phyloP scores from a whole-genome alignment of 2,329 filamentous ascomycete genomes.

The Cladosporium sp. region DNA sequence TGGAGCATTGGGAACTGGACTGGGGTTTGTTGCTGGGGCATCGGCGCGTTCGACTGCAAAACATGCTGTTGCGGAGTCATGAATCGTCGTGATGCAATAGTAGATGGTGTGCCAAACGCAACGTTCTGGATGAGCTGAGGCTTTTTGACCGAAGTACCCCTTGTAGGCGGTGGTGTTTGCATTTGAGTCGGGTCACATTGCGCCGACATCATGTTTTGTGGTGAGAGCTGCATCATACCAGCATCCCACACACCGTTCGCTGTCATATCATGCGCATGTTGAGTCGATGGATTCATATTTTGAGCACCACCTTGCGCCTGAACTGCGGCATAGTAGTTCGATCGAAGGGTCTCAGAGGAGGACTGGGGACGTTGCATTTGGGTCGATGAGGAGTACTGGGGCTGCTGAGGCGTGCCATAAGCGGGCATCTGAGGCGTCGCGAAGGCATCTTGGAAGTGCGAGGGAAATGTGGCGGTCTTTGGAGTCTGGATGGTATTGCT shows the following conservation, averaged over 20 bases:
- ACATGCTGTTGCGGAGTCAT: conserved; percentile 24
- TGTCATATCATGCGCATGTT: conserved; percentile 1
- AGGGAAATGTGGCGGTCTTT: conserved; percentile 35
- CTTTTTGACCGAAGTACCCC: conserved; percentile 48
- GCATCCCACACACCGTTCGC: not conserved
- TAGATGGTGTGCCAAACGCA: conserved; percentile 37
- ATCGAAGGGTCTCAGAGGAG: conserved; percentile 23
- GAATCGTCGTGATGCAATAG: conserved; percentile 27
- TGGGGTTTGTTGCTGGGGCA: conserved; percentile 29
- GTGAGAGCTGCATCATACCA: conserved; percentile 5
- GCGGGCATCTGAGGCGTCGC: conserved; percentile 41
- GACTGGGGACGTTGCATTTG: conserved; percentile 21
- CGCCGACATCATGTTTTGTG: conserved; percentile 11
- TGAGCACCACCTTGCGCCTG: conserved; percentile 16
- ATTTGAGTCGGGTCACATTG: conserved; percentile 39
- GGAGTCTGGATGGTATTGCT: conserved; percentile 40
- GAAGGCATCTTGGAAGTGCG: conserved; percentile 47
- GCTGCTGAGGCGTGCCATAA: conserved; percentile 30
- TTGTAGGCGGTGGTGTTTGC: conserved; percentile 57
- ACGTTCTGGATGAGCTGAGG: conserved; percentile 33
- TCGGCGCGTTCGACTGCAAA: conserved; percentile 14
- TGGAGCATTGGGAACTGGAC: conserved; percentile 49
- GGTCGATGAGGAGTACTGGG: conserved; percentile 23
- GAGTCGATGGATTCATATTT: conserved; percentile 13
- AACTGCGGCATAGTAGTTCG: conserved; percentile 22